Percentiles rank a stretch among this genome's conserved stretches.
These are phyloP conservation scores for Monilinia fructigena DNA, from an alignment of 2,329 filamentous ascomycete species.

Conservation along the genomic window DNA sequence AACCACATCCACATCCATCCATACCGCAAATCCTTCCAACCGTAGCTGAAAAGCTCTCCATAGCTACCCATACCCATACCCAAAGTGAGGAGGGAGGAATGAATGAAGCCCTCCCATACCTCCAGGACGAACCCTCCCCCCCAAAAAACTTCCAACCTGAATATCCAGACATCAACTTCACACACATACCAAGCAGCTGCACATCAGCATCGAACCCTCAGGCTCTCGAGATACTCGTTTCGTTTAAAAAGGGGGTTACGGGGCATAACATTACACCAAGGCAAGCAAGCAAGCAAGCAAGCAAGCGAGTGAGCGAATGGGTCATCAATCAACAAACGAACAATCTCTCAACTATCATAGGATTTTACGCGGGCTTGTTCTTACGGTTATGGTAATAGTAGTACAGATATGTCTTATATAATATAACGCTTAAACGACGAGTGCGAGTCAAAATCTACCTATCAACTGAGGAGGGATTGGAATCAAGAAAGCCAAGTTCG, in stretches of 20 bases:
- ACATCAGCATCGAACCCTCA: background rate
- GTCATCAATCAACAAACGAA: background rate
- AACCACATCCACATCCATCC: too few relatives aligned
- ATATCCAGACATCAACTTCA: background rate
- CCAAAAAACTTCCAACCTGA: background rate
- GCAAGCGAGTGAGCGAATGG: background rate
- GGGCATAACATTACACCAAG: too few relatives aligned
- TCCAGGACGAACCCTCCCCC: too few relatives aligned
- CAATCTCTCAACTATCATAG: background rate
- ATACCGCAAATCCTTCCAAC: too few relatives aligned
- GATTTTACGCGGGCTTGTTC: background rate
- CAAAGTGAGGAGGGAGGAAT: too few relatives aligned
- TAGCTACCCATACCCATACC: too few relatives aligned
- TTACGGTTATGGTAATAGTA: background rate
- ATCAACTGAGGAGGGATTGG: background rate
- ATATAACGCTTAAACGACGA: background rate
- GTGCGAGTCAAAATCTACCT: background rate
- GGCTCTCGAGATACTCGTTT: background rate
- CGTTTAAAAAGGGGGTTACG: slow-evolving; percentile 1
- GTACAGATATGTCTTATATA: slow-evolving; percentile 4
- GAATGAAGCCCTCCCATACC: too few relatives aligned
- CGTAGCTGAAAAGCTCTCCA: too few relatives aligned
- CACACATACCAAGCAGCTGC: background rate
- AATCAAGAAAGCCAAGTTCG: background rate
- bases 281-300: too few relatives aligned